phyloP scores from a whole-genome alignment of 2,329 filamentous ascomycete genomes.

The Microsporum canis region DNA sequence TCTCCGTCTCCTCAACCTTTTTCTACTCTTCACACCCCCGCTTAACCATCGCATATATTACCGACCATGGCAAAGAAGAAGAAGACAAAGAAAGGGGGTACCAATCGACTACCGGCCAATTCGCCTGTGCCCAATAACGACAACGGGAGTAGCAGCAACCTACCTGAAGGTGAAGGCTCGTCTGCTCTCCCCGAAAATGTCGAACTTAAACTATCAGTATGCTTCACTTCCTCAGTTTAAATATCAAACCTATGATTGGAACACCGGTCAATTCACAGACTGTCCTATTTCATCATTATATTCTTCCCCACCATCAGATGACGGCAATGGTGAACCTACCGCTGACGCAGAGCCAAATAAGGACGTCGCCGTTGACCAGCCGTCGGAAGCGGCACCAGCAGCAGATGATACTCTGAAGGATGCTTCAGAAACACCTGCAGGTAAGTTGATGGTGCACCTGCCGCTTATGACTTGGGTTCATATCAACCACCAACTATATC shows the following conservation, averaged over 20 bases:
- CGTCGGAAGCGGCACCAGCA: conserved; percentile 9
- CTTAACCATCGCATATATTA: neutral
- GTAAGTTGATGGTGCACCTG: conserved; percentile 2
- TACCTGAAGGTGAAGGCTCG: conserved; percentile 21
- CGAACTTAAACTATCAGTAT: conserved; percentile 28
- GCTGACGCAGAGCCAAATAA: conserved; percentile 26
- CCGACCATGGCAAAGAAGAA: conserved; percentile 25
- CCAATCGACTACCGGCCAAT: conserved; percentile 24
- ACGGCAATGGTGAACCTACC: conserved; percentile 28
- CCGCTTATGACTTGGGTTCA: neutral
- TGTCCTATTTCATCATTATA: conserved; percentile 26
- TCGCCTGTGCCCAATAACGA: conserved; percentile 10
- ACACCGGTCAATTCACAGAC: conserved; percentile 28
- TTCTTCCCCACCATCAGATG: conserved; percentile 25
- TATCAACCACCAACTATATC: neutral
- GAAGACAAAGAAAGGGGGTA: conserved; percentile 28
- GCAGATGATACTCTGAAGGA: conserved; percentile 2
- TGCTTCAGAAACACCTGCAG: conserved; percentile 5
- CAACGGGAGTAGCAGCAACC: conserved; percentile 21
- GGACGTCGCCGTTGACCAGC: conserved; percentile 18
- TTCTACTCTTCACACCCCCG: conserved; percentile 3
- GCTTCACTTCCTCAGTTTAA: conserved; percentile 33
- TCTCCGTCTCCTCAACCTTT: conserved; percentile 7
- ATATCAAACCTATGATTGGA: conserved; percentile 34
- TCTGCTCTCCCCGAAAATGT: conserved; percentile 28